Conservation (phyloP, 2,329 filamentous ascomycete species). For the Ophiobolus disseminans region DNA sequence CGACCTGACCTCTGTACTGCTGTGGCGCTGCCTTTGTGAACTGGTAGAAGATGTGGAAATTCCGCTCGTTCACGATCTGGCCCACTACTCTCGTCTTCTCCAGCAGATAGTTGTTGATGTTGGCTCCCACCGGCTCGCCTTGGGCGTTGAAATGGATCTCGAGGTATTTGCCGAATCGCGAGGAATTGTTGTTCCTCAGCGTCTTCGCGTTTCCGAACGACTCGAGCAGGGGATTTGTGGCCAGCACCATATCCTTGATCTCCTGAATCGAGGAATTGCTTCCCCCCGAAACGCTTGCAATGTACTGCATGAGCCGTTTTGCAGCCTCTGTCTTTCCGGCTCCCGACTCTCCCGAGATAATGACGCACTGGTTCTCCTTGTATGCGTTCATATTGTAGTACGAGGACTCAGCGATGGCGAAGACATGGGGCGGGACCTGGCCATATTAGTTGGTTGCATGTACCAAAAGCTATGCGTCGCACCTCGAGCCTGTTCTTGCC, state of each 20-base stretch:
- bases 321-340: constrained; percentile 98
- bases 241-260: constrained; percentile 99
- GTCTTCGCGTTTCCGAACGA: constrained; percentile 99
- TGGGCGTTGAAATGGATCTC: constrained; percentile 94
- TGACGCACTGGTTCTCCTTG: constrained; percentile 98
- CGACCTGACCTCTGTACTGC: constrained; percentile 70
- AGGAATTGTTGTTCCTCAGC: constrained; percentile 97
- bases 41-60: constrained; percentile 99
- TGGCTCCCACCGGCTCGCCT: constrained; percentile 92
- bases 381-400: constrained; percentile 99
- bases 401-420: constrained; percentile 91
- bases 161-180: constrained; percentile 96
- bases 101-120: constrained; percentile 97
- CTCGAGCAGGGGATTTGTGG: constrained; percentile 94
- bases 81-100: constrained; percentile 96
- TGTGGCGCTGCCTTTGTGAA: constrained; percentile 94
- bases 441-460: constrained; percentile 19
- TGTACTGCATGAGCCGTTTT: constrained; percentile 99
- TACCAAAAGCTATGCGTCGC: constrained; percentile 9
- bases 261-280: constrained; percentile 86
- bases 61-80: constrained; percentile 93
- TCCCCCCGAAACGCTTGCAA: constrained; percentile 93
- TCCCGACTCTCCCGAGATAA: constrained; percentile 97
- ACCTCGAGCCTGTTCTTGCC: constrained; percentile 93
- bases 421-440: constrained; percentile 87